Evolutionary conservation across 345 rosid genomes (phyloP), one percentile per base, ranked within the genome.

Genomic region (Citrus unshiu): DNA sequence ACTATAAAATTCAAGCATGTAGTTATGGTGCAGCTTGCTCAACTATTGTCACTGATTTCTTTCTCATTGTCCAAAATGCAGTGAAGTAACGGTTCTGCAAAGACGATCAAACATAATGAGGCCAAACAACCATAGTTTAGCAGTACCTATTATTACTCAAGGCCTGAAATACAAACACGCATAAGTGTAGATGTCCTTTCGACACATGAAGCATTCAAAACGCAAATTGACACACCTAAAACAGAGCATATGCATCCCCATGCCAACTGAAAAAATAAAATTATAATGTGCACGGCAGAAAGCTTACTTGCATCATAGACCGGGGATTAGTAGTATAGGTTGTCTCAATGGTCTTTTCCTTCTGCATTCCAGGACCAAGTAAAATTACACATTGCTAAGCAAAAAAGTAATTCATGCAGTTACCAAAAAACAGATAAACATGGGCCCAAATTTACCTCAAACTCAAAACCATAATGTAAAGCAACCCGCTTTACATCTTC

Each of bases 261-360:
- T 19, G 24, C 30, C n/a, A 19, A 40, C 30, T 34, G 60, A 3
- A 40, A 59, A 56, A 12, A 4, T 60, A 9, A 54, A 34, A 54
- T 35, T 4, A 43, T 35, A 27, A 24, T 56, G 54, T 30, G 49
- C 70, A 59, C 43, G 2, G 24, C 71, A 39, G 54, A 75, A 76
- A 63, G 40, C 91, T 84, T 78, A 93, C 99, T 82, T 95, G 99
- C 98, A 95, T 95, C 99, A 95, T 95, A 24, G 98, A 87, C 60
- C 85, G 88, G 7, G 89, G 91, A 88, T 93, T 95, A 58, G 94
- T 85, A 40, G 97, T 91, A 79, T 95, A 95, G 4, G 99, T 93
- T 75, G 99, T 91, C 79, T 90, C 97, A 29, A 95, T 76, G 75
- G 90, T 95, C 70, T 76, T 87, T 80, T 94, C 95, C 80, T 86